Base-by-base conservation (phyloP, 495 filamentous ascomycete species). In the Penicillium cosmopolitanum region DNA sequence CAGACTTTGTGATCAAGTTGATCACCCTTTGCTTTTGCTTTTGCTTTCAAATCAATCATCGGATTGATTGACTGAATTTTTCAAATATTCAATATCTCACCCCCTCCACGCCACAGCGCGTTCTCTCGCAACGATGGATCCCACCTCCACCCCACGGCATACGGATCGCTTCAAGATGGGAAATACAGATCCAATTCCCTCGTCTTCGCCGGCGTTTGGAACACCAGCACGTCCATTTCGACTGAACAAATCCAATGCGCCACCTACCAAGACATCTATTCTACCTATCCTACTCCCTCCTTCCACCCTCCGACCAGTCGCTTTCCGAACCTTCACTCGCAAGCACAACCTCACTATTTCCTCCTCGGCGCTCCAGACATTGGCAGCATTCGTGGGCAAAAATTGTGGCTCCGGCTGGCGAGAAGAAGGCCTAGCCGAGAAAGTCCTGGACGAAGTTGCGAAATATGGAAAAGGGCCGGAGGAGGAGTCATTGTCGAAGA, bases 391-490 rank as follows among this genome's bases (percentile, higher is more conserved):
- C 67, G 89, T 98, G 38, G 95, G 95, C 12, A 89, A 88, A 51
- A 88, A 96, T 71, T 98, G 95, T 69, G 95, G 95, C 47, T 89
- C 92, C 38, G 93, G 88, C 86, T 98, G 95, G 95, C 84, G 95
- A 61, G 92, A 98, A 77, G 92, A 94, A 72, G 95, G 95, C 0
- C 77, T 97, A 10, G 95, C 93, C 5, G 95, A 98, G 69, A 89
- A 87, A 66, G 90, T 97, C 7, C 76, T 98, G 18, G 96, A 98
- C 63, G 94, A 98, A 71, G 86, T 92, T 13, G 92, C 96, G 0
- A 88, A 71, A 83, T 80, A 57, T 98, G 95, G 96, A 97, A 94
- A 75, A 90, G 87, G 58, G 82, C 86, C 56, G 80, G 84, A 0
- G 90, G 91, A 4, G 89, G 89, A 19, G 91, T 97, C 21, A 94